Conservation (phyloP, 176 grass and related monocot species). For the Aechmea fasciata region DNA sequence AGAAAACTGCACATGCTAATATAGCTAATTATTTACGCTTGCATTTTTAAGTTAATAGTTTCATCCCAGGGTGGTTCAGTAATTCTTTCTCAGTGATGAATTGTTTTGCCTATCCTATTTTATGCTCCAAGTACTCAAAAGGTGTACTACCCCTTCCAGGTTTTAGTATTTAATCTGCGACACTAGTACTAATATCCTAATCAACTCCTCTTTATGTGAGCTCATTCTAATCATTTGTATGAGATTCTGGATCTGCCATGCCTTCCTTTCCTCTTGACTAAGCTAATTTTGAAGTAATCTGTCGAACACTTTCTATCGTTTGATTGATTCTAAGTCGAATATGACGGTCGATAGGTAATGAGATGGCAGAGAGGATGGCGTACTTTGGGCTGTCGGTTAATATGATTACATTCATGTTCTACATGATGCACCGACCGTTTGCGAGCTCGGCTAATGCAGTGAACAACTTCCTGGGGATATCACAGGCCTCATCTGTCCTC, state of each 20-base stretch:
- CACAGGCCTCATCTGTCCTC: conserved; percentile 76
- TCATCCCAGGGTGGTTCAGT: background rate
- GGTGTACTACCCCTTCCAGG: no score
- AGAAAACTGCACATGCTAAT: background rate
- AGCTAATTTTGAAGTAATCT: background rate
- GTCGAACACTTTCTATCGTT: background rate
- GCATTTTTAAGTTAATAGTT: no score
- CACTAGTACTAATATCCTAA: no score
- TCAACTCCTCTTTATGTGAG: no score
- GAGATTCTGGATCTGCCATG: no score
- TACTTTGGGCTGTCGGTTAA: conserved; percentile 88
- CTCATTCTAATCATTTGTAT: no score
- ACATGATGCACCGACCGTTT: conserved; percentile 83
- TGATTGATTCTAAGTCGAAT: background rate
- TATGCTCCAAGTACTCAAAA: no score
- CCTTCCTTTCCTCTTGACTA: no score
- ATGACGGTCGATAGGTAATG: conserved; percentile 36
- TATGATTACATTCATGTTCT: conserved; percentile 92
- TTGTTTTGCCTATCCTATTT: background rate
- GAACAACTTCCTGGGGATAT: conserved; percentile 92
- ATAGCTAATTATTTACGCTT: background rate
- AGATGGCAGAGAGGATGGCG: conserved; percentile 93
- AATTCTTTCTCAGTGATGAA: background rate
- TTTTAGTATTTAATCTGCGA: no score
- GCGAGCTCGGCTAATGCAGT: conserved; percentile 55